phyloP scores from a whole-genome alignment of 768 basidiomycete genomes.

The Trametes coccinea region DNA sequence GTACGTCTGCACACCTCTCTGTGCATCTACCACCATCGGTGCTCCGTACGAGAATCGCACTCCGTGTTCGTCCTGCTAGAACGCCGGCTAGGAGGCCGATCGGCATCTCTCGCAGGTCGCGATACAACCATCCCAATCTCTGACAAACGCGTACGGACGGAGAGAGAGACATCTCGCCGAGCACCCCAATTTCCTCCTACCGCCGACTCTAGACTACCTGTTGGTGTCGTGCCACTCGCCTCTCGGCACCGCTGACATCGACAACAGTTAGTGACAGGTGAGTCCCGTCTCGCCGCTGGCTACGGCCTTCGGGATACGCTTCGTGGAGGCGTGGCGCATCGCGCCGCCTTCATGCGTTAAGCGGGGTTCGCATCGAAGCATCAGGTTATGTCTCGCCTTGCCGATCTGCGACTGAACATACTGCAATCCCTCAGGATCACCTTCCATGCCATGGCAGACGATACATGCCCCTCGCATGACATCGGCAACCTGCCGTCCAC shows the following conservation, averaged over 20 bases:
- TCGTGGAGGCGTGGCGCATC: background rate
- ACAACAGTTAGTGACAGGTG: constrained; percentile 3
- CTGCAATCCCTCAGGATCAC: background rate
- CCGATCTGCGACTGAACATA: constrained; percentile 2
- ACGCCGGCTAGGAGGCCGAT: background rate
- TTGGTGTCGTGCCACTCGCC: background rate
- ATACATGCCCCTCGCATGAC: constrained; percentile 1
- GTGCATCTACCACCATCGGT: background rate
- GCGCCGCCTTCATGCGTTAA: background rate
- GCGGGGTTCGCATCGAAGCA: background rate
- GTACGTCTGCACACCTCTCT: background rate
- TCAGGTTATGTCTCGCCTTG: background rate
- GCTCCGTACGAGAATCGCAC: background rate
- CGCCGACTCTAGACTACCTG: background rate
- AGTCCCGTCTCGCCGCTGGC: constrained; percentile 3
- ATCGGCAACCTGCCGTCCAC: background rate
- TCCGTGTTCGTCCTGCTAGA: background rate
- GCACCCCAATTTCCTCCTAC: background rate
- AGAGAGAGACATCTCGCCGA: background rate
- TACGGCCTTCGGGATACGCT: background rate
- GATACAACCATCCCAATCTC: too few species aligned
- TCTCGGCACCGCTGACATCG: background rate
- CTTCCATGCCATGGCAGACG: constrained; percentile 8
- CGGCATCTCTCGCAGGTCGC: too few species aligned
- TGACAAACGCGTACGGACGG: background rate